phyloP scores from a whole-genome alignment of 164 flowering plant genomes.

The Magnolia changhungtana region DNA sequence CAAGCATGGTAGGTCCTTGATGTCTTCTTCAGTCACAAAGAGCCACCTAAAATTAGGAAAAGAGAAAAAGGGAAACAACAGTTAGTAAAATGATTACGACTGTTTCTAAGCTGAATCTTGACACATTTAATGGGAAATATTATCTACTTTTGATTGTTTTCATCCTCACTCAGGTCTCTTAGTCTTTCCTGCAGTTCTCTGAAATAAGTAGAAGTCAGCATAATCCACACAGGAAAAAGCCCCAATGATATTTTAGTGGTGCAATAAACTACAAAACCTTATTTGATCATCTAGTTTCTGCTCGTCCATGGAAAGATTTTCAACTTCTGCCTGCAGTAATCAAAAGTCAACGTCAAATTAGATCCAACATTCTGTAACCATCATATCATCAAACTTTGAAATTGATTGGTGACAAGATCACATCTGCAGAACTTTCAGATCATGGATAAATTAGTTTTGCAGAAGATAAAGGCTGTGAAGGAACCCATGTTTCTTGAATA shows the following conservation, averaged over 20 bases:
- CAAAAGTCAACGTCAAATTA: background rate
- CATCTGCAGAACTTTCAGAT: background rate
- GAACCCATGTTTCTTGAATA: background rate
- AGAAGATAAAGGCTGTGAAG: background rate
- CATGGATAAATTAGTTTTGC: background rate
- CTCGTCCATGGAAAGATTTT: slow-evolving; percentile 71
- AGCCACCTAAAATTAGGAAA: slow-evolving; percentile 48
- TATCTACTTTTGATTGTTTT: slow-evolving; percentile 67
- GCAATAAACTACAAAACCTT: slow-evolving; percentile 33
- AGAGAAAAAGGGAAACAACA: background rate
- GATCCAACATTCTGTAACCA: background rate
- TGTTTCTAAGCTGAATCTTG: background rate
- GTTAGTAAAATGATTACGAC: background rate
- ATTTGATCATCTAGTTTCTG: slow-evolving; percentile 64
- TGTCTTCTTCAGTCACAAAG: slow-evolving; percentile 77
- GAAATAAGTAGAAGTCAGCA: slow-evolving; percentile 32
- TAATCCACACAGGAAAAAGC: background rate
- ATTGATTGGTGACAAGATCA: background rate
- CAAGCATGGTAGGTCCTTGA: slow-evolving; percentile 64
- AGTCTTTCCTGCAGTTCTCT: slow-evolving; percentile 92
- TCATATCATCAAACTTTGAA: background rate
- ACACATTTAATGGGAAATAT: background rate
- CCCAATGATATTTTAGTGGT: background rate
- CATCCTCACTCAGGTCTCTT: slow-evolving; percentile 83
- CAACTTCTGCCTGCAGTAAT: slow-evolving; percentile 70